Conservation (phyloP, 495 filamentous ascomycete species). For the Penicillium bovifimosum region DNA sequence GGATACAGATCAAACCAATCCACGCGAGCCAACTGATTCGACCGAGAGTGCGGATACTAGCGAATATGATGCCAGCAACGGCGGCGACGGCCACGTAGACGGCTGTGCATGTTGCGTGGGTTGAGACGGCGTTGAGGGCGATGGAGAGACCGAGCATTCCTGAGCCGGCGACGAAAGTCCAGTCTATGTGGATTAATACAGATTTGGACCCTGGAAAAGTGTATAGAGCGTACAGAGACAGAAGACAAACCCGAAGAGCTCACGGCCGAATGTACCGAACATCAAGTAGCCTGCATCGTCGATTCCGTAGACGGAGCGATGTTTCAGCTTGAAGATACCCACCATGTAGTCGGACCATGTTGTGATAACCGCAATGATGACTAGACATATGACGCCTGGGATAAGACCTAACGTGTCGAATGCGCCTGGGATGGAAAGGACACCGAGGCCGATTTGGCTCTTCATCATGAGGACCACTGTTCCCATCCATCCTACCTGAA, state of each 20-base stretch:
- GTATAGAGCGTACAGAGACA: slow-evolving; percentile 24
- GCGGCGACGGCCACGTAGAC: slow-evolving; percentile 35
- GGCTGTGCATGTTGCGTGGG: slow-evolving; percentile 58
- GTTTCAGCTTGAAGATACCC: slow-evolving; percentile 62
- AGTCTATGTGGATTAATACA: slow-evolving; percentile 38
- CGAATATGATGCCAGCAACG: slow-evolving; percentile 26
- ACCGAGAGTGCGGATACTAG: slow-evolving; percentile 36
- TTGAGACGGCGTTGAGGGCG: slow-evolving; percentile 58
- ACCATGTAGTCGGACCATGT: slow-evolving; percentile 74
- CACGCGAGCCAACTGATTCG: slow-evolving; percentile 37
- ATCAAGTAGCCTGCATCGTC: slow-evolving; percentile 63
- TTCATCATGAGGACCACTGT: slow-evolving; percentile 38
- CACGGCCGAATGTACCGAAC: slow-evolving; percentile 55
- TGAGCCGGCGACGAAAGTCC: slow-evolving; percentile 36
- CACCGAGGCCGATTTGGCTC: slow-evolving; percentile 54
- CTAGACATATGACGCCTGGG: slow-evolving; percentile 44
- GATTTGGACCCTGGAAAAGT: too few relatives aligned
- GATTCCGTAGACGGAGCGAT: slow-evolving; percentile 61
- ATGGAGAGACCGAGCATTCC: slow-evolving; percentile 65
- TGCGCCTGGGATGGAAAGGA: slow-evolving; percentile 53
- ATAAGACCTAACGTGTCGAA: slow-evolving; percentile 60
- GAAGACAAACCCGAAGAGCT: slow-evolving; percentile 55
- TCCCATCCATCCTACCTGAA: slow-evolving; percentile 31
- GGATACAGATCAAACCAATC: slow-evolving; percentile 32
- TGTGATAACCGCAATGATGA: slow-evolving; percentile 53